Base-by-base conservation (phyloP, 768 basidiomycete species). In the Daedaleopsis sinensis region DNA sequence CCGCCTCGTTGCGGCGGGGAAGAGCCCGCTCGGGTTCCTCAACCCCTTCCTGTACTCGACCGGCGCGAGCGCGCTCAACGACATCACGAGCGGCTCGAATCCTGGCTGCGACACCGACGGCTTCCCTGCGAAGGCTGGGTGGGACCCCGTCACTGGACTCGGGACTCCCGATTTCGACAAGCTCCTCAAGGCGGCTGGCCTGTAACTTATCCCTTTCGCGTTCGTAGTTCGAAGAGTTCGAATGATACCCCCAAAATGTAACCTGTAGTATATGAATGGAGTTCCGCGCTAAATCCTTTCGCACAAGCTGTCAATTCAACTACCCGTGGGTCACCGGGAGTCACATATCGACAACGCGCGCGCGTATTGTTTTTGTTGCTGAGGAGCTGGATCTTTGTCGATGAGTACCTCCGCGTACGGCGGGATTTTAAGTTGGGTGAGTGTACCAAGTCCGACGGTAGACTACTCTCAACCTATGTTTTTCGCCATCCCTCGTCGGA, bases 61-160 rank as follows among this genome's bases (percentile, higher is more conserved):
- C 23, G 44, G 43, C 63, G 61, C 0, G 35, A 47, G 36, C 21
- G 70, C 64, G 24, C 68, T 78, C 54, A 76, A 74, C 59, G 77
- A 78, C 56, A 70, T 78, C 42, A 76, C 71, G 1, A 49, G 23
- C 8, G 76, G 75, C n/a, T 73, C 63, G 52, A 73, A 74, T 55
- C 75, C 76, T 0, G 77, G 77, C 5, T 77, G 77, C 56, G 73
- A 75, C 21, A 77, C 77, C 10, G 58, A 64, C 8, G 76, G 75
- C 13, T 78, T 77, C 68, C 62, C 67, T 50, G 74, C 74, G 6
- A 55, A 58, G 36, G 61, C n/a, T 3, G 76, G 76, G 27, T 71
- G 70, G 70, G 70, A 71, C 57, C 70, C 70, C 13, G 70, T 75
- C 35, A 76, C 74, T 18, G 75, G 75, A 46, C 68, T 75, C 16